Conservation (phyloP, 345 rosid genomes). For the Camelina neglecta region DNA sequence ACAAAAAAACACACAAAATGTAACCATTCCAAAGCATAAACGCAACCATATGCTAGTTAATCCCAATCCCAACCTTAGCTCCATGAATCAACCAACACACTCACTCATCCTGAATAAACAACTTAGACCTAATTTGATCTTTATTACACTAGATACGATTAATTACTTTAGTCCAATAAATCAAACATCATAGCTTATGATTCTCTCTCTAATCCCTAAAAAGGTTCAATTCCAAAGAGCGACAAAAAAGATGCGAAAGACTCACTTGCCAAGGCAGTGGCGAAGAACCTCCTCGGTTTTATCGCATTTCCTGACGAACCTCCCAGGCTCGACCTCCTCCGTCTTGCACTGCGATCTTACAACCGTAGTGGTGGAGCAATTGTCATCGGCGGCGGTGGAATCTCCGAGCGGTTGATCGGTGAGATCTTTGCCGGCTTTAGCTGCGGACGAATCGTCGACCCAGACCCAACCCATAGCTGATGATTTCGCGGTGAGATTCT, state of each 20-base stretch:
- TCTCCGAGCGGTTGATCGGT: constrained; percentile 20
- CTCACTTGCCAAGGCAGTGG: constrained; percentile 76
- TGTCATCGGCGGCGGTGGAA: constrained; percentile 45
- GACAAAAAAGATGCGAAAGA: not conserved
- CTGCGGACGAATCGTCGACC: constrained; percentile 51
- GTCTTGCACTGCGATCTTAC: constrained; percentile 78
- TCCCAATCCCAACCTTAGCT: no score
- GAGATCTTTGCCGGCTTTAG: constrained; percentile 27
- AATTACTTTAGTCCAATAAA: no score
- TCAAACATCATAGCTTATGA: not conserved
- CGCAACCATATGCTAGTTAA: not conserved
- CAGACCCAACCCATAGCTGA: constrained; percentile 71
- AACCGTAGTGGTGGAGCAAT: constrained; percentile 64
- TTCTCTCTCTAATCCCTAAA: not conserved
- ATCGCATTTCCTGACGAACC: constrained; percentile 83
- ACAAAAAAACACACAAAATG: not conserved
- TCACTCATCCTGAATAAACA: no score
- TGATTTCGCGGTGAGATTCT: constrained; percentile 25
- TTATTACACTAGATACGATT: no score
- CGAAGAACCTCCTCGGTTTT: constrained; percentile 76
- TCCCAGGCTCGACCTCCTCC: constrained; percentile 92
- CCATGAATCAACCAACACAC: no score
- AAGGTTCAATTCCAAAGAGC: not conserved
- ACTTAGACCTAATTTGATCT: no score
- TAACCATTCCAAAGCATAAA: not conserved